A percentile compares a stretch with the other conserved stretches of the same genome.
These are phyloP conservation scores for Penicillium flavigenum DNA, from an alignment of 495 filamentous ascomycete genomes.

Conservation along the genomic window DNA sequence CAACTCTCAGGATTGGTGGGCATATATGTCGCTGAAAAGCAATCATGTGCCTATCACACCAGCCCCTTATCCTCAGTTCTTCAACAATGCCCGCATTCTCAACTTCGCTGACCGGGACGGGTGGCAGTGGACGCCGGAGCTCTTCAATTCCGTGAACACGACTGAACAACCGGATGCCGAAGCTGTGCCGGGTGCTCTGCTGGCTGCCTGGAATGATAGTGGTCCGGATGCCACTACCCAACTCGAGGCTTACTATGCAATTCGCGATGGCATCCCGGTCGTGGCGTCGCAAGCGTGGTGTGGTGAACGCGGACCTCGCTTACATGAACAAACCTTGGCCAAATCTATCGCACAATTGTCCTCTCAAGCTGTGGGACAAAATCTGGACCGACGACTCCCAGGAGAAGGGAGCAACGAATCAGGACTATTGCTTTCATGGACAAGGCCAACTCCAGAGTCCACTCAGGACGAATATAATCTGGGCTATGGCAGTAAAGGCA, in stretches of 20 bases:
- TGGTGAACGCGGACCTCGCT: slow-evolving; percentile 36
- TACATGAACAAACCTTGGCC: slow-evolving; percentile 29
- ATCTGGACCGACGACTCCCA: slow-evolving; percentile 44
- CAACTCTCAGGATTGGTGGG: slow-evolving; percentile 59
- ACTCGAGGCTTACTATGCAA: slow-evolving; percentile 53
- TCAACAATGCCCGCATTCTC: slow-evolving; percentile 48
- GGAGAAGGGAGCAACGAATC: neutral
- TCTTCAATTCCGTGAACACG: slow-evolving; percentile 48
- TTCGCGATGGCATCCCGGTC: slow-evolving; percentile 51
- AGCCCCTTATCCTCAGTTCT: slow-evolving; percentile 54
- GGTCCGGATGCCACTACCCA: slow-evolving; percentile 57
- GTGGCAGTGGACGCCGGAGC: slow-evolving; percentile 52
- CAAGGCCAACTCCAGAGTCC: neutral
- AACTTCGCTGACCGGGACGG: slow-evolving; percentile 44
- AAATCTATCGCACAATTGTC: slow-evolving; percentile 38
- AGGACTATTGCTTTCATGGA: slow-evolving; percentile 15
- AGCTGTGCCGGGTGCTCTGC: slow-evolving; percentile 48
- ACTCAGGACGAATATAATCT: slow-evolving; percentile 10
- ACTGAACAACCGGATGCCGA: slow-evolving; percentile 34
- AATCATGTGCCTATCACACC: slow-evolving; percentile 53
- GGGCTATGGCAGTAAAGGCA: slow-evolving; percentile 50
- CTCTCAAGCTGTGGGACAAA: slow-evolving; percentile 45
- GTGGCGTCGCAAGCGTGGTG: slow-evolving; percentile 49
- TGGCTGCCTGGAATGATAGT: slow-evolving; percentile 59
- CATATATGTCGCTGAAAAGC: slow-evolving; percentile 56